Evolutionary conservation across 2,329 filamentous ascomycete genomes (phyloP), one percentile per base, ranked within the genome.

Genomic region (Alternaria sp.): DNA sequence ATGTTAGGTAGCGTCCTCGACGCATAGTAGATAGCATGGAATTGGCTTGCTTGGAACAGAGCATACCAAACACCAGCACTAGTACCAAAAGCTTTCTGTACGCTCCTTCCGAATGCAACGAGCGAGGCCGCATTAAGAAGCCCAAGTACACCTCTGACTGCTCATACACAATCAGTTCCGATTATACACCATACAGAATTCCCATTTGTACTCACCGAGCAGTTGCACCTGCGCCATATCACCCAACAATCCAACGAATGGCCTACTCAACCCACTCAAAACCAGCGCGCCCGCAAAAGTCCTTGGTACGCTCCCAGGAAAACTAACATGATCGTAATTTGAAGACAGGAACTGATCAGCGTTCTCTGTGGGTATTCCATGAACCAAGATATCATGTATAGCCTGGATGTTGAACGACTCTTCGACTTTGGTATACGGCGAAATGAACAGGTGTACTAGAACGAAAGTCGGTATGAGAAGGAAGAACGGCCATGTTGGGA

Each of bases 321-420:
- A 99, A 21, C 86, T 84, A 70, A 95, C 88, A 81, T 99, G 95
- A 75, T 99, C 95, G 80, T 96, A 99, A 50, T 86, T 80, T 3
- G 81, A 73, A 14, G 82, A 82, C 14, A 95, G 79, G 37, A 82
- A 84, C 11, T 81, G 75, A 51, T 80, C 72, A 14, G 84, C 75
- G 66, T 88, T 81, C 21, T 78, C 74, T 1, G 81, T 84, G 0
- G 92, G 91, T 1, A 91, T 87, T 24, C 93, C 93, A 75, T 95
- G 92, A 36, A 86, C 85, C 59, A 97, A 78, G 34, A 99, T 90
- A 76, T 99, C 95, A 78, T 98, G 95, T 3, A 88, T 86, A 5
- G 95, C 95, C 77, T 99, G 95, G 58, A 98, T 87, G 77, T 97
- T 97, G 85, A 99, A 98, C 0, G 94, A 98, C 79, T 99, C 95